Evolutionary conservation across 78 protist species (phyloP).

Genomic region (Dictyostelium purpureum): DNA sequence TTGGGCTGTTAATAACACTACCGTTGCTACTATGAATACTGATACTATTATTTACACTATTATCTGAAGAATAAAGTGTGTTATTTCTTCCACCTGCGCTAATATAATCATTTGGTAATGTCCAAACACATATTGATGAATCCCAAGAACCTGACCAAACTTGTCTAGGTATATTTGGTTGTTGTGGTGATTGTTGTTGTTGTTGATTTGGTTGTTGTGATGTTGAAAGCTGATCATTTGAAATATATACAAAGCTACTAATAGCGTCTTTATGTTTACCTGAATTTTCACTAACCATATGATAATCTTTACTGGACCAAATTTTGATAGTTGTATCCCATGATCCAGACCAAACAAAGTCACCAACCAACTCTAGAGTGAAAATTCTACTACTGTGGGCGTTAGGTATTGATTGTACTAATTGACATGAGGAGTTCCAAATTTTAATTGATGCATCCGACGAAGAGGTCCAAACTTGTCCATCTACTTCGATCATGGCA

Average conservation of each 20-base stretch:
- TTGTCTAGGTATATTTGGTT: not conserved
- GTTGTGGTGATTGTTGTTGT: not conserved
- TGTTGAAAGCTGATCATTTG: not conserved
- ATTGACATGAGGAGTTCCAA: constrained; percentile 54
- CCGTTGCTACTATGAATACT: not conserved
- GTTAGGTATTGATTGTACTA: not conserved
- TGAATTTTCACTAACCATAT: constrained; percentile 27
- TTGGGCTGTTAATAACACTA: not conserved
- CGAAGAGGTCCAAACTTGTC: constrained; percentile 52
- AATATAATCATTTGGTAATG: not conserved
- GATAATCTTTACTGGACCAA: constrained; percentile 52
- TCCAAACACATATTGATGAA: constrained; percentile 32
- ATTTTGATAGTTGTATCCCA: constrained; percentile 60
- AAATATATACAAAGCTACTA: constrained; percentile 38
- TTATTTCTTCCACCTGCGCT: not conserved
- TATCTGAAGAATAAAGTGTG: not conserved
- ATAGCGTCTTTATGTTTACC: constrained; percentile 66
- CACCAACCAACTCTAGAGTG: constrained; percentile 36
- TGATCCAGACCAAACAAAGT: constrained; percentile 66
- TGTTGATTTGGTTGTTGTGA: not conserved
- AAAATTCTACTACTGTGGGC: constrained; percentile 66
- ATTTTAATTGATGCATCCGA: constrained; percentile 47
- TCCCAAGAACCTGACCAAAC: constrained; percentile 71
- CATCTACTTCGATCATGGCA: constrained; percentile 56
- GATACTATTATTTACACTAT: not conserved